Base-by-base conservation (phyloP, 208 protist species). In the Polymyxa betae region DNA sequence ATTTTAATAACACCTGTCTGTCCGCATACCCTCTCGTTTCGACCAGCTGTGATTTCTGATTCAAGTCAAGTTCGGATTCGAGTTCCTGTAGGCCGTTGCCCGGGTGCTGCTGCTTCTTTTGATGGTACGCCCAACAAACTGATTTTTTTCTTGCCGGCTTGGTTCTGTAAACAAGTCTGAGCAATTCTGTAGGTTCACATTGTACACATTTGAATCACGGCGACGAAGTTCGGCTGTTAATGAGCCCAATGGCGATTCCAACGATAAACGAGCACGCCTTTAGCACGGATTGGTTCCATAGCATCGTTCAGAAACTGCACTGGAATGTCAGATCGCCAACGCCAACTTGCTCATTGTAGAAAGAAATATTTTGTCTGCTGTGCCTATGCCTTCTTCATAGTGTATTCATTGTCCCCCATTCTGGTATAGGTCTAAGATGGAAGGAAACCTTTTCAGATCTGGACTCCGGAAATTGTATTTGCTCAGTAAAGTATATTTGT, bases 1-100 rank as follows among this genome's bases (percentile, higher is more conserved):
- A 95, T 97, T 32, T 77, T 97, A 0, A 88, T 98, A 38, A 98
- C 97, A 1, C 97, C 97, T 43, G 95, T 98, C 64, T 96, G 94
- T 89, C 94, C 96, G 0, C 95, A 96, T 82, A 93, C 94, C 0
- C 91, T 98, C 0, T 96, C 95, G 35, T 96, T 96, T 87, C 91
- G 97, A 10, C 97, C 97, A 0, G 90, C 97, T 0, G 68, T 97
- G 0, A 82, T 97, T 20, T 95, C 96, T 0, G 94, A 94, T 45
- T 90, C 49, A 0, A 88, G 54, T 46, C 49, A 43, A 12, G n/a
- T 92, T 0, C 1, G 45, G 49, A 41, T 90, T 49, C 43, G 32
- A 0, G 0, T 89, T n/a, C 77, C 90, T 35, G 41, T 41, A 24
- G 32, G 0, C 38, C 0, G 40, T 5, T 5, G 90, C 0, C n/a